Base-by-base conservation (phyloP, 1,284 basidiomycete species). In the Cerioporus squamosus region DNA sequence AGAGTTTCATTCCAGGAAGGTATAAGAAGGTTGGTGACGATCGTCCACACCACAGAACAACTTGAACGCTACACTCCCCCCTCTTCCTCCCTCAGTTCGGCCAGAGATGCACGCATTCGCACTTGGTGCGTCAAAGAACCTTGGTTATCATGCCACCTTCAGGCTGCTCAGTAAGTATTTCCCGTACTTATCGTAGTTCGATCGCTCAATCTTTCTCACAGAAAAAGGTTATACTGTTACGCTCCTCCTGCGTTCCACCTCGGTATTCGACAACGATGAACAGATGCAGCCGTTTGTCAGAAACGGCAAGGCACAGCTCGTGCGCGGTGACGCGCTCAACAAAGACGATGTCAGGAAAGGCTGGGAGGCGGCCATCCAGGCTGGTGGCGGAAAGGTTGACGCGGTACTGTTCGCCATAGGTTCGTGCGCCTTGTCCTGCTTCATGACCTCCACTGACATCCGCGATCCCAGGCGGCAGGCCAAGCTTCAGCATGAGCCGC, bases 41-140 rank as follows among this genome's bases (percentile, higher is more conserved):
- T 29, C 29, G 10, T 29, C 10, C 29, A 29, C 29, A 29, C n/a
- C n/a, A 29, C 29, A 29, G 5, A 5, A 29, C 38, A 42, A 31
- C 44, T 14, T n/a, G 20, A 24, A 44, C 4, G 23, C 12, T 36
- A n/a, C n/a, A n/a, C n/a, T n/a, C n/a, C 26, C 9, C 26, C 26
- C 26, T 29, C 26, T 29, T 6, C 26, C 26, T 29, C 26, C 29
- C 26, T 26, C 40, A 42, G 40, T 42, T 22, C 20, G 4, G 1
- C 15, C 40, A 44, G 63, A 44, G 51, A 77, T 77, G 76, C 72
- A 77, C 57, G 70, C 74, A 24, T 72, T 84, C 53, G 70, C 77
- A 15, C 74, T 89, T n/a, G 87, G 87, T 42, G 86, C 78, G 7
- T 89, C 87, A 10, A 78, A 80, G 51, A 86, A 87, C 70, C 85